These are phyloP conservation scores for Rhodocollybia butyracea DNA, from an alignment of 768 basidiomycete species.

Conservation along the genomic window DNA sequence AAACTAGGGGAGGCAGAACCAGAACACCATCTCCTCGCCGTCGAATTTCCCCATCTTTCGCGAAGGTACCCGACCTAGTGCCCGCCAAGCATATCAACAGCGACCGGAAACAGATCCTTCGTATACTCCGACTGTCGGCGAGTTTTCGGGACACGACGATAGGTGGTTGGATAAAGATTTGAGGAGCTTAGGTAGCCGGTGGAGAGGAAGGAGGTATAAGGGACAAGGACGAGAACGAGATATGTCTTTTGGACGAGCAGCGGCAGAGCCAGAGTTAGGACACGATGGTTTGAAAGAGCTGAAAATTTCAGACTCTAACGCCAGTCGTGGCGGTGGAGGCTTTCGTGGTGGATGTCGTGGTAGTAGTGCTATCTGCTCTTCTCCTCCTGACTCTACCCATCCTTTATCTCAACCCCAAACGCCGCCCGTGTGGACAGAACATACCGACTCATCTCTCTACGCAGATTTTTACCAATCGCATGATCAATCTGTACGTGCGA, in stretches of 20 bases:
- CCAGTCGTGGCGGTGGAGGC: slow-evolving; percentile 44
- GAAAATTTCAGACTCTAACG: slow-evolving; percentile 60
- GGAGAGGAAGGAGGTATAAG: slow-evolving; percentile 77
- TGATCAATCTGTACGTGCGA: slow-evolving; percentile 60
- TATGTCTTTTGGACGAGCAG: slow-evolving; percentile 28
- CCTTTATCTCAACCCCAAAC: slow-evolving; percentile 75
- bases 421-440: slow-evolving; percentile 80
- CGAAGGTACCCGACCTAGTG: too few relatives aligned
- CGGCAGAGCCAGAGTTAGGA: slow-evolving; percentile 11
- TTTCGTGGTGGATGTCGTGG: slow-evolving; percentile 44
- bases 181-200: slow-evolving; percentile 83
- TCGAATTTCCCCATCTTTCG: slow-evolving; percentile 34
- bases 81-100: slow-evolving; percentile 84
- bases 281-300: slow-evolving; percentile 91
- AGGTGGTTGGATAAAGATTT: slow-evolving; percentile 80
- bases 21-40: slow-evolving; percentile 22
- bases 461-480: slow-evolving; percentile 53
- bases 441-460: slow-evolving; percentile 73
- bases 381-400: slow-evolving; percentile 35
- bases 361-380: slow-evolving; percentile 26
- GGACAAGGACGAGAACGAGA: slow-evolving; percentile 64
- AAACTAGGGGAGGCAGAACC: too few relatives aligned
- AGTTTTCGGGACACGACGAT: slow-evolving; percentile 95
- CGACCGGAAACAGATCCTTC: slow-evolving; percentile 82
- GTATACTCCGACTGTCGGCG: slow-evolving; percentile 86